phyloP scores from a whole-genome alignment of 2,329 filamentous ascomycete genomes.

The Nemania sp. region DNA sequence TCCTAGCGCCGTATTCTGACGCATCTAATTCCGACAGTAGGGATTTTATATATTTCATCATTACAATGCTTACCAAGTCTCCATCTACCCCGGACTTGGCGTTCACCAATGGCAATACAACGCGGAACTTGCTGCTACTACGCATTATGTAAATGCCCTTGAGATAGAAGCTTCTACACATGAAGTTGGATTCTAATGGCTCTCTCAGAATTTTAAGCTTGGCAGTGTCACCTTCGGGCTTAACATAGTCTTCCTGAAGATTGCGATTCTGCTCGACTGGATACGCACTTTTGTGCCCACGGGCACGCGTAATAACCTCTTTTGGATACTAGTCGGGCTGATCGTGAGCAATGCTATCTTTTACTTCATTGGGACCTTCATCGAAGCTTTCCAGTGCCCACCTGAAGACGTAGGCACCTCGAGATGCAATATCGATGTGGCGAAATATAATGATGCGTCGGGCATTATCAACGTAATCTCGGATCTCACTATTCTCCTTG shows the following conservation, averaged over 20 bases:
- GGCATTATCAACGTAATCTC: conserved; percentile 27
- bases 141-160: conserved; percentile 18
- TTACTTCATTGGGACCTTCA: conserved; percentile 25
- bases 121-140: conserved; percentile 14
- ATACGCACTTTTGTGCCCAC: conserved; percentile 16
- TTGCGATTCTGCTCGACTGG: conserved; percentile 24
- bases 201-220: conserved; percentile 17
- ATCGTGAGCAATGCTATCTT: conserved; percentile 23
- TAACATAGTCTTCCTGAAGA: conserved; percentile 24
- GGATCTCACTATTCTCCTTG: conserved; percentile 22
- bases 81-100: conserved; percentile 22
- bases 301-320: conserved; percentile 19
- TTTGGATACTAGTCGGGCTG: conserved; percentile 12
- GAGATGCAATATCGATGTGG: conserved; percentile 22
- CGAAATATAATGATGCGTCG: conserved; percentile 21
- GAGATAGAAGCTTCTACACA: background rate
- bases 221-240: conserved; percentile 23
- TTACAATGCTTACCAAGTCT: conserved; percentile 23
- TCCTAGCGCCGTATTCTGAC: background rate
- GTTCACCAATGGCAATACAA: conserved; percentile 24
- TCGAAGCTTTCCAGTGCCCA: conserved; percentile 25
- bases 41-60: conserved; percentile 18
- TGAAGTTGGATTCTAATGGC: background rate
- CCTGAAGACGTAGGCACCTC: conserved; percentile 14
- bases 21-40: background rate